phyloP scores from a whole-genome alignment of 805 yeast genomes.

The Ogataea thermomethanolica region DNA sequence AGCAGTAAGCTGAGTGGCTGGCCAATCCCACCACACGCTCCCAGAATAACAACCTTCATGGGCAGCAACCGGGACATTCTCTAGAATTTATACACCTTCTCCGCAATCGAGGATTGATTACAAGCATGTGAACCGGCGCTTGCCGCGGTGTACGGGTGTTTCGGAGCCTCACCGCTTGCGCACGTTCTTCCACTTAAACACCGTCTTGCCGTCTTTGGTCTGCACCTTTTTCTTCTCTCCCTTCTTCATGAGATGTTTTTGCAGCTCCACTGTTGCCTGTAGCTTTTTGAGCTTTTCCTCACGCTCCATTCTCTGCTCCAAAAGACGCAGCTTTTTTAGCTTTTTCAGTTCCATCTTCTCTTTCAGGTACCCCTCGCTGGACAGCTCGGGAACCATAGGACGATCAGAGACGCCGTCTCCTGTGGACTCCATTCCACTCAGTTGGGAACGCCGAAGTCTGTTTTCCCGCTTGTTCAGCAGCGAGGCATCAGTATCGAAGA shows the following conservation, averaged over 20 bases:
- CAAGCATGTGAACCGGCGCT: neutral
- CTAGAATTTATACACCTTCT: conserved; percentile 1
- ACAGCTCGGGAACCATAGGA: conserved; percentile 21
- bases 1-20: conserved; percentile 82
- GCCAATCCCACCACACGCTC: conserved; percentile 94
- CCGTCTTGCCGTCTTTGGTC: conserved; percentile 61
- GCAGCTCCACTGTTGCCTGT: conserved; percentile 68
- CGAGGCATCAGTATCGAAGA: conserved; percentile 67
- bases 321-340: conserved; percentile 53
- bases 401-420: conserved; percentile 16
- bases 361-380: conserved; percentile 25
- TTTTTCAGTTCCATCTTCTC: conserved; percentile 44
- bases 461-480: conserved; percentile 66
- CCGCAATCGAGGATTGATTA: neutral
- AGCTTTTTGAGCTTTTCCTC: conserved; percentile 64
- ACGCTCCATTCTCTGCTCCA: conserved; percentile 66
- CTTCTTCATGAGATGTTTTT: conserved; percentile 84
- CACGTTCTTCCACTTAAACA: conserved; percentile 82
- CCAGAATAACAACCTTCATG: conserved; percentile 57
- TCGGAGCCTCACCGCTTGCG: conserved; percentile 46
- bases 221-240: conserved; percentile 79
- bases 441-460: conserved; percentile 60
- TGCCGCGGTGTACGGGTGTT: conserved; percentile 3
- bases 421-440: conserved; percentile 38
- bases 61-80: neutral